phyloP scores from a whole-genome alignment of 345 rosid species.

The Gynandropsis gynandra region DNA sequence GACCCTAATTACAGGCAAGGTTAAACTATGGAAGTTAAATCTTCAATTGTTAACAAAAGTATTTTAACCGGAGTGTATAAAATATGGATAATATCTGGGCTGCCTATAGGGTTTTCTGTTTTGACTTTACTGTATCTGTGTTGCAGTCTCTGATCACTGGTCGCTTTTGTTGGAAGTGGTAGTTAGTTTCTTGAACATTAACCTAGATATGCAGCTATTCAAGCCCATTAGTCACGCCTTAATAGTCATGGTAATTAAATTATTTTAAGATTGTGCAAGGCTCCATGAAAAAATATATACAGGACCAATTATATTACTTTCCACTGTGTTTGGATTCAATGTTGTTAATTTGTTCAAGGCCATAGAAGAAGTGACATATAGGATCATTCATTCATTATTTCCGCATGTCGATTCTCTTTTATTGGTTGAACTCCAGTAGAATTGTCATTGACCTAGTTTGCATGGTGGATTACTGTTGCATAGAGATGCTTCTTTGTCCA shows the following conservation, averaged over 20 bases:
- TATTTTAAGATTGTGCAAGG: too few relatives aligned
- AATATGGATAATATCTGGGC: constrained; percentile 3
- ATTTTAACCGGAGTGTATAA: constrained; percentile 11
- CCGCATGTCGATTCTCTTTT: constrained; percentile 5
- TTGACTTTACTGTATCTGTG: not conserved
- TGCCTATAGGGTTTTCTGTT: constrained; percentile 4
- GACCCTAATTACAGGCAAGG: constrained; percentile 94
- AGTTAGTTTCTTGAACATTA: too few relatives aligned
- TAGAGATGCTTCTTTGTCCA: constrained; percentile 4
- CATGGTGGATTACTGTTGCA: constrained; percentile 5
- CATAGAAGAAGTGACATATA: not conserved
- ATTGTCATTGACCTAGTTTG: not conserved
- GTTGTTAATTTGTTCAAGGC: not conserved
- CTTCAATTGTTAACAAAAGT: constrained; percentile 4
- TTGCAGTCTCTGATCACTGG: not conserved
- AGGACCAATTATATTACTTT: constrained; percentile 1
- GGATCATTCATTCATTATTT: constrained; percentile 12
- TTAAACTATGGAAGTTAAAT: constrained; percentile 13
- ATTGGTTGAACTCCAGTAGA: constrained; percentile 1
- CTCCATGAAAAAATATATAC: not conserved
- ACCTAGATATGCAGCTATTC: too few relatives aligned
- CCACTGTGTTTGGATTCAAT: not conserved
- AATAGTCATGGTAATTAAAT: too few relatives aligned
- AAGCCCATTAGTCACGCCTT: too few relatives aligned
- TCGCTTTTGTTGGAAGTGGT: too few relatives aligned